Base-by-base conservation (phyloP, 2,329 filamentous ascomycete genomes). In the Neopestalotiopsis sp. region DNA sequence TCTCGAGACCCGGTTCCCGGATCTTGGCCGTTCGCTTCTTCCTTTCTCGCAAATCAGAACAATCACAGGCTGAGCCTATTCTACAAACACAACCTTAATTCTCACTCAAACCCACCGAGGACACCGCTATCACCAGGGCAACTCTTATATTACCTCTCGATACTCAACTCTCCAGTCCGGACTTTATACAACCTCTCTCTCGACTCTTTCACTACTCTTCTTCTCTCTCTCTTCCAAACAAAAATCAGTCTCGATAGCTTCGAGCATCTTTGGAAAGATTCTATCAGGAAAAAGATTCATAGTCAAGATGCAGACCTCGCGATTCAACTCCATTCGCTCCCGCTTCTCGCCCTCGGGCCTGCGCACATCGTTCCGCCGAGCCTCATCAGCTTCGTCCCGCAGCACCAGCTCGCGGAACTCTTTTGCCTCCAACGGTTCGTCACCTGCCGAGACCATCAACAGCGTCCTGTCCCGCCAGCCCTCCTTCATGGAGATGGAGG, bases 401-500 rank as follows among this genome's bases (percentile, higher is more conserved):
- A 76, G 80, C 17, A 82, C 82, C 69, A 83, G 81, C 71, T 81
- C 81, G 62, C 73, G 79, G 65, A 76, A 76, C 70, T 84, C 84
- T 4, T 82, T 80, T 71, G 78, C 79, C 38, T 87, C 86, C 30
- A 78, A 80, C 71, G 79, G 83, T 34, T 83, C 83, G 57, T 83
- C 81, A 2, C 81, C 82, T 17, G 79, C 81, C 64, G 82, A 78
- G 76, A 85, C 86, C 65, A 88, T 90, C 81, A 90, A 89, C 80
- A 86, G 82, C 74, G 84, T 90, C 76, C 85, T 90, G 70, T 84
- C 86, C 73, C 82, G 85, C n/a, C 87, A 88, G 73, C 86, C 87
- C 13, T 88, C 86, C 20, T 84, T 89, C 71, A 76, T 86, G n/a
- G 83, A 86, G 74, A 79, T 89, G 70, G 87, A 90, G 74, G 87